Evolutionary conservation across 1,284 basidiomycete species (phyloP), one percentile per base, ranked within the genome.

Genomic region (Fomitopsis schrenkii): DNA sequence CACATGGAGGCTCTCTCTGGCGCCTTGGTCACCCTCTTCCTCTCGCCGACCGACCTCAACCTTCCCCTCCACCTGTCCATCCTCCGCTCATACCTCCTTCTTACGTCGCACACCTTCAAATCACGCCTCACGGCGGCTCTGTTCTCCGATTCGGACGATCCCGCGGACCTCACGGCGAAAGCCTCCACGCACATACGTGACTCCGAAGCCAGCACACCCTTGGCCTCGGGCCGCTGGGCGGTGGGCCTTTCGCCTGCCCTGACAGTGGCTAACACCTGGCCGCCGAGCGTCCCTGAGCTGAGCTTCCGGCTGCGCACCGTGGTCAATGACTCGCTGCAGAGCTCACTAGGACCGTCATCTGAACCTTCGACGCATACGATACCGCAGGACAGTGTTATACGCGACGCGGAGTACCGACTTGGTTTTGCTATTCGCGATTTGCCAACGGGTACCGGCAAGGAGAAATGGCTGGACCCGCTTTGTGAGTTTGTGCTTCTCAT

Each of bases 341-440:
- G 69, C 17, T 58, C 68, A 15, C 60, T 61, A 22, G 15, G 53
- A 63, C 61, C 57, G 52, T 46, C 50, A n/a, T 14, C 40, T 41
- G 57, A 52, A 57, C 59, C 60, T 33, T 17, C 62, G 53, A 17
- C 65, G 68, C 15, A n/a, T 19, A 3, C 19, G 45, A 5, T 14
- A 28, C 38, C 17, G 19, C 22, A 62, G 9, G 68, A 44, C 33
- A 75, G 72, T 61, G 77, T 86, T 8, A 66, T 83, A 48, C 79
- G 82, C 22, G 91, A 90, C 65, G 88, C 90, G 8, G 91, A 91
- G 67, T 87, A 83, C 76, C 81, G 91, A 64, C 77, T 95, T 30
- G 92, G 91, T 1, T 95, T 95, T 69, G 91, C 91, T 1, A 85
- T 95, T 58, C 81, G 86, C 36, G 88, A 91, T 70, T 74, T 93